Evolutionary conservation across 176 grass and related monocot genomes (phyloP), one percentile per base, ranked within the genome.

Genomic region (Guadua angustifolia): DNA sequence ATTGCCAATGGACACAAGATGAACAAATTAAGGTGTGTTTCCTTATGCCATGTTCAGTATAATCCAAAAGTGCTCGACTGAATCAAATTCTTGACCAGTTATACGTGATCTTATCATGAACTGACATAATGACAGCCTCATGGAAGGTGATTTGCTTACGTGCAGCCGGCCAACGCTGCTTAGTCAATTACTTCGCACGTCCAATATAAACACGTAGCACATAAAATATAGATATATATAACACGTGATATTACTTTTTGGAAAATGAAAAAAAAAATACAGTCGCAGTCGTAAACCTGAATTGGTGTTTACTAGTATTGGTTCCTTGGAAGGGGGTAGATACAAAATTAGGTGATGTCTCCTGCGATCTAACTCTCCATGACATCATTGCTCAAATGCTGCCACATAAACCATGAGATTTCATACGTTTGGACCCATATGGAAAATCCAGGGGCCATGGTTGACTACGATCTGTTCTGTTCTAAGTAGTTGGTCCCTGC

Each of bases 401-500:
- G 77, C 70, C 63, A 70, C 68, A 38, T 53, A n/a, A 19, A 70
- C 38, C 21, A 32, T 0, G 68, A 74, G 84, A 73, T 86, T 79
- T 74, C 88, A 22, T 35, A 24, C 18, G 79, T 59, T 86, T 90
- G 84, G 84, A 79, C 51, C 52, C 74, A 78, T 66, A 51, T 17
- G 74, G 74, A 87, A 86, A 82, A 73, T 47, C 19, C 32, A 67
- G 66, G 58, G 62, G 21, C 73, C 49, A 5, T 17, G 66, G 79
- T 58, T 86, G 88, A 86, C 88, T 82, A 56, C 50, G 3, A 2
- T 42, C 9, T 42, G 4, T 26, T 47, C 16, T 55, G 64, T 63
- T 71, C 18, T 1, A 12, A 62, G 83, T 56, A 55, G 57, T 0
- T 4, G 72, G 71, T 81, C 88, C 55, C 50, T 35, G 71, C 71